A percentile compares a stretch with the other conserved stretches of the same genome.
These are phyloP conservation scores for Penicillium sp. DNA, from an alignment of 2,329 filamentous ascomycete genomes.

Conservation along the genomic window DNA sequence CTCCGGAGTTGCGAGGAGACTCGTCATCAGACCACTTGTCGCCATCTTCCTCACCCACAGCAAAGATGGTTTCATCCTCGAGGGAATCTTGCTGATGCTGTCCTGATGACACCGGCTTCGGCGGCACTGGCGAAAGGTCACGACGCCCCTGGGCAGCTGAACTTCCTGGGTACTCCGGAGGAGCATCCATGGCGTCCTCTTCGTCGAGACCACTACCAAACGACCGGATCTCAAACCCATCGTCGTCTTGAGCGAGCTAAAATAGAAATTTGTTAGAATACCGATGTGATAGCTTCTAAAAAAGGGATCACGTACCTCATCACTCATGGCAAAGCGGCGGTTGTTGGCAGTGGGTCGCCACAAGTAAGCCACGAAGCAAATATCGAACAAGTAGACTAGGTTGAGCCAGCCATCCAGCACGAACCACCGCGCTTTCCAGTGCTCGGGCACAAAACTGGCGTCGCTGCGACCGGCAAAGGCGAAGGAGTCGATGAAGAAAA, in stretches of 20 bases:
- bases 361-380: slow-evolving; percentile 87
- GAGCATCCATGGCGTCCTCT: slow-evolving; percentile 47
- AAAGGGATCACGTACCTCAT: slow-evolving; percentile 57
- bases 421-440: slow-evolving; percentile 98
- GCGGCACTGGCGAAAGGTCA: slow-evolving; percentile 38
- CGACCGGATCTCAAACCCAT: slow-evolving; percentile 94
- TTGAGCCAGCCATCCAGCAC: slow-evolving; percentile 96
- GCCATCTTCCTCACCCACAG: slow-evolving; percentile 71
- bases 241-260: slow-evolving; percentile 89
- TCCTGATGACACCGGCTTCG: slow-evolving; percentile 50
- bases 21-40: slow-evolving; percentile 73
- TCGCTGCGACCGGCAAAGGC: slow-evolving; percentile 80
- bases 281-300: neutral
- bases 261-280: slow-evolving; percentile 27
- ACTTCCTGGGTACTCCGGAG: slow-evolving; percentile 31
- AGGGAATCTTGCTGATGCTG: slow-evolving; percentile 55
- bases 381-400: slow-evolving; percentile 88
- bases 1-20: slow-evolving; percentile 45
- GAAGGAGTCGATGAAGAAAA: slow-evolving; percentile 98
- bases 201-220: slow-evolving; percentile 71
- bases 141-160: slow-evolving; percentile 28
- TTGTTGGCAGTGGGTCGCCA: slow-evolving; percentile 98
- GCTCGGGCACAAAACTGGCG: slow-evolving; percentile 86
- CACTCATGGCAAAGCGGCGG: slow-evolving; percentile 94
- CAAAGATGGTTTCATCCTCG: slow-evolving; percentile 93